Evolutionary conservation across 108 stramenopile species (phyloP).

Genomic region (Parietichytrium sp.): DNA sequence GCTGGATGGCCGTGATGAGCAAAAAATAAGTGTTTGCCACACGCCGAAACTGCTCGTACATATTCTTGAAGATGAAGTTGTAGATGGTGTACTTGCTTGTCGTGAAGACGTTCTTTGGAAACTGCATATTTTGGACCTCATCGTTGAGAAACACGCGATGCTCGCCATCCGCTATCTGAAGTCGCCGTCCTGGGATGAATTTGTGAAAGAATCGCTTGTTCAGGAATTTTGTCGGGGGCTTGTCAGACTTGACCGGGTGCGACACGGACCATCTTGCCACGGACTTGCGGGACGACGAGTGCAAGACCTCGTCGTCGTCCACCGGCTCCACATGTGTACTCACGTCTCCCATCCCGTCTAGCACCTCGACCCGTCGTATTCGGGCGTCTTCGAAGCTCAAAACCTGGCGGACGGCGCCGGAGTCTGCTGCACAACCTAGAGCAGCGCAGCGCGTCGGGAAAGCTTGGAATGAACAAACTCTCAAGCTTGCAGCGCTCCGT

Average conservation of each 20-base stretch:
- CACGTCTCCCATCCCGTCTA: background rate
- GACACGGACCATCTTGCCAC: background rate
- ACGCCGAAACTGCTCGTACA: background rate
- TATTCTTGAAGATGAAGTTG: background rate
- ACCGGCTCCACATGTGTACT: background rate
- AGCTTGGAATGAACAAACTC: too few relatives aligned
- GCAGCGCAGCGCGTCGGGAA: too few relatives aligned
- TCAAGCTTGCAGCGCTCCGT: too few relatives aligned
- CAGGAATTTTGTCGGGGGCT: background rate
- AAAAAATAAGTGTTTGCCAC: conserved; percentile 94
- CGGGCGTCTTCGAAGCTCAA: too few relatives aligned
- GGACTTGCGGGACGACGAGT: background rate
- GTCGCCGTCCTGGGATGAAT: conserved; percentile 2
- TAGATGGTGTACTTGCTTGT: background rate
- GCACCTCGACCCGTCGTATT: too few relatives aligned
- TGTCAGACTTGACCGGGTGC: background rate
- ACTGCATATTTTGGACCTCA: background rate
- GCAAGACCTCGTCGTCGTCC: background rate
- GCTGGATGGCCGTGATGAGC: conserved; percentile 77
- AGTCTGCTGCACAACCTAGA: too few relatives aligned
- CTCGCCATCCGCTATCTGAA: background rate
- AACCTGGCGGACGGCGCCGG: too few relatives aligned
- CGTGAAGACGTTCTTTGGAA: background rate
- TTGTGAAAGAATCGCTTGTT: background rate
- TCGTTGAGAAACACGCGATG: conserved; percentile 11